Evolutionary conservation across 1,284 basidiomycete genomes (phyloP).

Genomic region (Ustilago xerochloae): DNA sequence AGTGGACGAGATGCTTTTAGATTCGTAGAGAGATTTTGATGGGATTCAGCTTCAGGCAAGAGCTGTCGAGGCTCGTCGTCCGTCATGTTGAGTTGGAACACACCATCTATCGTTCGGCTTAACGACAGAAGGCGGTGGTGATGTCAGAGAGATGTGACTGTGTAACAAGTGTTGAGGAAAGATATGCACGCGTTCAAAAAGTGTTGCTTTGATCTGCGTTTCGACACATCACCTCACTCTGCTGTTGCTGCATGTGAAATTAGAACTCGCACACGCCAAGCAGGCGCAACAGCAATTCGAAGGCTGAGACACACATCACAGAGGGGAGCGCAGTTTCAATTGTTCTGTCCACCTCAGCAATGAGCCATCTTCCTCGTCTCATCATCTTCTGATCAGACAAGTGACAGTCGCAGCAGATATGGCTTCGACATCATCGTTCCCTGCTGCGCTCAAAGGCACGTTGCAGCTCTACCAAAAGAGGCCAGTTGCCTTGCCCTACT

Average conservation of each 20-base stretch:
- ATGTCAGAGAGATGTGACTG: background rate
- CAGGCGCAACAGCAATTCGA: too few species aligned
- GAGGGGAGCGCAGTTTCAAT: background rate
- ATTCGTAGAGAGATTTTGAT: constrained; percentile 39
- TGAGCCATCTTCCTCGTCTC: background rate
- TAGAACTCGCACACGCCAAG: constrained; percentile 1
- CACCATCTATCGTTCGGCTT: background rate
- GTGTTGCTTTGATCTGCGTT: constrained; percentile 5
- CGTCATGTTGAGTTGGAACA: constrained; percentile 14
- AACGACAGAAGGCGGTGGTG: too few species aligned
- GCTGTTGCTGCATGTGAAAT: background rate
- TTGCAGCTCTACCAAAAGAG: constrained; percentile 46
- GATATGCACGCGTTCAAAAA: background rate
- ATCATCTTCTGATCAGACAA: too few species aligned
- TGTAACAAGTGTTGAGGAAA: background rate
- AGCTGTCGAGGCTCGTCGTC: constrained; percentile 38
- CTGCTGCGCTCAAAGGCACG: constrained; percentile 22
- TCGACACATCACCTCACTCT: too few species aligned
- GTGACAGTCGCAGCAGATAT: background rate
- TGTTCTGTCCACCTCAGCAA: background rate
- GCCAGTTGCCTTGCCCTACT: constrained; percentile 52
- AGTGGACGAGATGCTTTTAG: constrained; percentile 35
- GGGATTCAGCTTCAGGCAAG: constrained; percentile 39
- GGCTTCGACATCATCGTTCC: constrained; percentile 1
- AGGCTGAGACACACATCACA: background rate